Percentiles rank a stretch among this genome's conserved stretches.
Conservation (phyloP, 352 stramenopile species). For the Phytophthora sp. region DNA sequence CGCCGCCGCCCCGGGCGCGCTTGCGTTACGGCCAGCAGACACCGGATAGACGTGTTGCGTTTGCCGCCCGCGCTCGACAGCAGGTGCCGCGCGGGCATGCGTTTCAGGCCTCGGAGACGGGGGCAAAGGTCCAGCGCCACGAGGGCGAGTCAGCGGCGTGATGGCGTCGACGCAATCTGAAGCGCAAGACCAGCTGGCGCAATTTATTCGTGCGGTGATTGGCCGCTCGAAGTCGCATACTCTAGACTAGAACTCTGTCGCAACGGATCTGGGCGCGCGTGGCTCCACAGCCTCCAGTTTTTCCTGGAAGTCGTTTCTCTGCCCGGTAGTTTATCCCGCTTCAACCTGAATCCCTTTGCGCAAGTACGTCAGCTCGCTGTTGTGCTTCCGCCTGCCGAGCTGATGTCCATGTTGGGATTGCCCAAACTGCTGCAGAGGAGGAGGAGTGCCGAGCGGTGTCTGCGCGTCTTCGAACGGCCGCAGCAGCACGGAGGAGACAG, state of each 20-base stretch:
- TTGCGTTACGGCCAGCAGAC: not conserved
- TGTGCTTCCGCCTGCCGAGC: slow-evolving; percentile 8
- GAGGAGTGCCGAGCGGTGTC: no score
- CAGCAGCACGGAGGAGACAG: slow-evolving; percentile 99
- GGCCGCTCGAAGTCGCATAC: not conserved
- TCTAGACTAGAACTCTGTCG: slow-evolving; percentile 24
- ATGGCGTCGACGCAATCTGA: slow-evolving; percentile 22
- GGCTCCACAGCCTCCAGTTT: slow-evolving; percentile 13
- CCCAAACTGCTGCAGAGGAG: no score
- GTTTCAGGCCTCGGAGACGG: slow-evolving; percentile 9
- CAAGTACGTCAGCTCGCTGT: slow-evolving; percentile 27
- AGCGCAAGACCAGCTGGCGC: slow-evolving; percentile 24
- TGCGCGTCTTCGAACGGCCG: no score
- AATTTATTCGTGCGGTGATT: slow-evolving; percentile 20
- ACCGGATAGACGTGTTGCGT: slow-evolving; percentile 4
- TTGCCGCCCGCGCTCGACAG: slow-evolving; percentile 1
- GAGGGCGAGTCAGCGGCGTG: slow-evolving; percentile 12
- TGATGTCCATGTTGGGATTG: no score
- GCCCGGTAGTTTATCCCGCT: slow-evolving; percentile 21
- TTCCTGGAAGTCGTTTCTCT: slow-evolving; percentile 17
- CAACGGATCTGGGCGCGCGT: slow-evolving; percentile 5
- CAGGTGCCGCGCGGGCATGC: slow-evolving; percentile 3
- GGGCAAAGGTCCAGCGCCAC: slow-evolving; percentile 9
- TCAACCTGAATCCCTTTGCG: slow-evolving; percentile 20
- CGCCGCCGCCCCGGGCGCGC: not conserved